These are phyloP conservation scores for Sclerotinia borealis DNA, from an alignment of 2,329 filamentous ascomycete genomes.

Conservation along the genomic window DNA sequence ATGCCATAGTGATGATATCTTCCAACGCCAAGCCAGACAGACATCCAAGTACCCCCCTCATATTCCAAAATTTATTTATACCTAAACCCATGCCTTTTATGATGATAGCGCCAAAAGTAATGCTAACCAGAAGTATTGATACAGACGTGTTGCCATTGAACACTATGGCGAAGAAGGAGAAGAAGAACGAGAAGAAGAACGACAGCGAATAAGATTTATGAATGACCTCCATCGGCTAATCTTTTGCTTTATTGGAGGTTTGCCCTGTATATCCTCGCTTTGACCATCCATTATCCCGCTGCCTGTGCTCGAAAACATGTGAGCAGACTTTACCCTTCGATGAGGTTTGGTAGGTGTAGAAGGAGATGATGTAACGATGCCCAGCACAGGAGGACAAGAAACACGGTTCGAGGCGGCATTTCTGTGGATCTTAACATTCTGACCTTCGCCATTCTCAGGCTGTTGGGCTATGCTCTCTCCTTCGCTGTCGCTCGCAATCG, in stretches of 20 bases:
- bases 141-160: neutral
- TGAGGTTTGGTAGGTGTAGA: constrained; percentile 21
- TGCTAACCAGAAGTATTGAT: neutral
- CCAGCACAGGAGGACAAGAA: constrained; percentile 20
- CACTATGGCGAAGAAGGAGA: neutral
- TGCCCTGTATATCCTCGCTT: constrained; percentile 1
- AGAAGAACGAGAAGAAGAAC: constrained; percentile 10
- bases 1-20: constrained; percentile 14
- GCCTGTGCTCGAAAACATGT: constrained; percentile 16
- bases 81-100: constrained; percentile 6
- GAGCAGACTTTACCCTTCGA: constrained; percentile 24
- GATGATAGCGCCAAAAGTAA: constrained; percentile 3
- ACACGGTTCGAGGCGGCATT: constrained; percentile 9
- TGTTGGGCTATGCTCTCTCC: constrained; percentile 19
- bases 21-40: constrained; percentile 6
- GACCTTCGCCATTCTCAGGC: constrained; percentile 6
- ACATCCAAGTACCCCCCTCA: constrained; percentile 2
- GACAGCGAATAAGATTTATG: constrained; percentile 25
- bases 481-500: constrained; percentile 27
- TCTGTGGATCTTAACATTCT: neutral
- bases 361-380: constrained; percentile 14
- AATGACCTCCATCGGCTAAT: constrained; percentile 27
- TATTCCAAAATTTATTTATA: constrained; percentile 2
- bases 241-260: constrained; percentile 19
- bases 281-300: neutral